A percentile compares a stretch with the other conserved stretches of the same genome.
Evolutionary conservation across 495 filamentous ascomycete genomes (phyloP).

Genomic region (Lineolata rhizophorae): DNA sequence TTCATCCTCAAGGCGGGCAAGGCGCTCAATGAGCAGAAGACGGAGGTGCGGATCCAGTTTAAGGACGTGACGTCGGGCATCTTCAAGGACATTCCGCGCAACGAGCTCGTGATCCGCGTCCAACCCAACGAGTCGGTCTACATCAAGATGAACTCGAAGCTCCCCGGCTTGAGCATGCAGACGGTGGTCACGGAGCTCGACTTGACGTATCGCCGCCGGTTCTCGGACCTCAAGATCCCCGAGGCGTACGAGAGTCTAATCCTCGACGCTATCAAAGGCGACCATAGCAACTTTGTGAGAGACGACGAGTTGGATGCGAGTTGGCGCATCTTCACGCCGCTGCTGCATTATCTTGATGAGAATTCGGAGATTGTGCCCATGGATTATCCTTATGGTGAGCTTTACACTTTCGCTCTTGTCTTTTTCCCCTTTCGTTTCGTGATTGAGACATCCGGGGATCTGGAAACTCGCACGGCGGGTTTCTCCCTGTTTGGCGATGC

Average conservation of each 20-base stretch:
- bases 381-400: slow-evolving; percentile 97
- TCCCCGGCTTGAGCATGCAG: slow-evolving; percentile 97
- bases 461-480: no score
- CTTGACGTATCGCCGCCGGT: slow-evolving; percentile 91
- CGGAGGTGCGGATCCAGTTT: slow-evolving; percentile 98
- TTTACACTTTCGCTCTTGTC: no score
- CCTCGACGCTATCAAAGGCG: slow-evolving; percentile 91
- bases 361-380: slow-evolving; percentile 99
- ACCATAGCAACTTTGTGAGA: slow-evolving; percentile 99
- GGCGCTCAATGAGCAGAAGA: slow-evolving; percentile 99
- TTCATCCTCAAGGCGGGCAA: slow-evolving; percentile 99
- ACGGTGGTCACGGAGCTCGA: slow-evolving; percentile 98
- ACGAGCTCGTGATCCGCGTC: slow-evolving; percentile 97
- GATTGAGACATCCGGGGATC: no score
- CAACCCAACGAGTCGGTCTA: slow-evolving; percentile 99
- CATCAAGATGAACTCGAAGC: slow-evolving; percentile 99
- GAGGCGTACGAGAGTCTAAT: slow-evolving; percentile 98
- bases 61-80: slow-evolving; percentile 97
- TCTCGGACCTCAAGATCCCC: slow-evolving; percentile 98
- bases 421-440: slow-evolving; percentile 2
- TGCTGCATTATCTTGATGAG: slow-evolving; percentile 93
- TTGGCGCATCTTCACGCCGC: slow-evolving; percentile 96
- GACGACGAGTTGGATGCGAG: slow-evolving; percentile 96
- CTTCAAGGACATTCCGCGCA: slow-evolving; percentile 98
- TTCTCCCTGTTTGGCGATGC: no score